Base-by-base conservation (phyloP, 768 basidiomycete species). In the Kwoniella shandongensis region DNA sequence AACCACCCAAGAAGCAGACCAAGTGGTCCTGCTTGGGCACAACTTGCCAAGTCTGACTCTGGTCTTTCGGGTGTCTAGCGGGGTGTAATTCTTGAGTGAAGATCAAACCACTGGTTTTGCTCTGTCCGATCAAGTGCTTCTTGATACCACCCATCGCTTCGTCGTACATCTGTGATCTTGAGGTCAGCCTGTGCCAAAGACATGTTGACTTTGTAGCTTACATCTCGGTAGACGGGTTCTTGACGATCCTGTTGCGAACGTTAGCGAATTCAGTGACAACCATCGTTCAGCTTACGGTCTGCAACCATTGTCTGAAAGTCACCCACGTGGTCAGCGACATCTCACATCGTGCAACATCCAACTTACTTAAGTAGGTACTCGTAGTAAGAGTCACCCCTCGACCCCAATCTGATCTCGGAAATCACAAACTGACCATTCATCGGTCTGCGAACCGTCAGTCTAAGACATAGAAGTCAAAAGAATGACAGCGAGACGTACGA, bases 21-120 rank as follows among this genome's bases (percentile, higher is more conserved):
- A 98, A 83, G 73, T 96, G 93, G 72, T 98, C 93, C 79, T 97
- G 93, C 73, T 96, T 94, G 10, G 88, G 88, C 10, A 81, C 81
- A 25, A 88, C 78, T 17, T 83, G 82, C 90, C 89, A 92, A 30
- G 79, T 78, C 23, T 36, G 47, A 30, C 23, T 13, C 13, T 32
- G 25, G 60, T 58, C 74, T 58, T 49, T 46, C 1, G 65, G 56
- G 29, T 65, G 58, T 58, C 78, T 71, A 35, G 85, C 83, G 3
- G 90, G 89, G 36, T 84, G 78, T 2, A 96, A 81, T 74, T 97
- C 93, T 30, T 86, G 83, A 0, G 90, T 94, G 77, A 90, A 91
- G 20, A 84, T 80, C 71, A 92, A 78, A 5, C 83, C 79, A 35
- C 82, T 80, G 18, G 79, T 79, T 30, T 80, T 74, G 45, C 86